Percentiles rank a stretch among this genome's conserved stretches.
phyloP scores from a whole-genome alignment of 805 yeast genomes.

The Candida silvatica region DNA sequence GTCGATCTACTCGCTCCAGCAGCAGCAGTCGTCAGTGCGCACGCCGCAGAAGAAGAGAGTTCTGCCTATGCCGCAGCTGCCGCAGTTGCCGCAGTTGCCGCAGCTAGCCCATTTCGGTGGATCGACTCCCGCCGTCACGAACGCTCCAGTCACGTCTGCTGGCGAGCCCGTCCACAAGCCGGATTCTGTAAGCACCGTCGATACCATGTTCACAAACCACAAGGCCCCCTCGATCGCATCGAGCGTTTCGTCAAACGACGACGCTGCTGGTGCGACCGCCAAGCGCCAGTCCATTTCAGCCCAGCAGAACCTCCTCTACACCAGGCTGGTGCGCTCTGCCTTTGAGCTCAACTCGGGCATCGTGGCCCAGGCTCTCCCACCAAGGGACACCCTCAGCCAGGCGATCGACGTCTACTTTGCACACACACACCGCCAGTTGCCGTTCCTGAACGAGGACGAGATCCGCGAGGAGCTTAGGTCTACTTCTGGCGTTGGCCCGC shows the following conservation, averaged over 20 bases:
- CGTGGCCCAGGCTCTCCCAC: too few species aligned
- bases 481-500: neutral
- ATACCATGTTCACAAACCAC: neutral
- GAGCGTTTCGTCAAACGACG: slow-evolving; percentile 8
- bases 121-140: too few species aligned
- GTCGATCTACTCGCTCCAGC: neutral
- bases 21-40: too few species aligned
- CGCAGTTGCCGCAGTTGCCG: too few species aligned
- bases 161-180: neutral
- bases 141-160: too few species aligned
- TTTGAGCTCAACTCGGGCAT: neutral
- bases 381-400: neutral
- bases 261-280: neutral
- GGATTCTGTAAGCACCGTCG: neutral
- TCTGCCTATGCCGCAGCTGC: too few species aligned
- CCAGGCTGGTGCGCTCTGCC: neutral
- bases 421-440: slow-evolving; percentile 35
- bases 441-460: slow-evolving; percentile 31
- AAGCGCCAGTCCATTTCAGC: neutral
- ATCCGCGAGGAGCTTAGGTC: neutral
- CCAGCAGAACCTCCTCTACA: neutral
- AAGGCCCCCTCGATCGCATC: slow-evolving; percentile 18
- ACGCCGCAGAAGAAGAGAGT: too few species aligned
- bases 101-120: too few species aligned
- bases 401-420: slow-evolving; percentile 34